phyloP scores from a whole-genome alignment of 208 protist genomes.

The Trypanosoma theileri region DNA sequence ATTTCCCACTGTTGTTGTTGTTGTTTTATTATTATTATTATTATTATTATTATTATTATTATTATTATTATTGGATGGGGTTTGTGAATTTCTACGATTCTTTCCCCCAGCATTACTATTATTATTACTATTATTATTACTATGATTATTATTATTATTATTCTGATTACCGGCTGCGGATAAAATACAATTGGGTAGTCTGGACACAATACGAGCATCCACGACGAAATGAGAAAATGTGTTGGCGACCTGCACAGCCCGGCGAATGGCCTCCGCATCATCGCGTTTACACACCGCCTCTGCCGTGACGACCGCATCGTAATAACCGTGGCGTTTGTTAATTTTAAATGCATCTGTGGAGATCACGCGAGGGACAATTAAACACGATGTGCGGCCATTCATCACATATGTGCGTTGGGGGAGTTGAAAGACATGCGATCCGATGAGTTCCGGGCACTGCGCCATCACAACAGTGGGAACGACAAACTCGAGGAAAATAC shows the following conservation, averaged over 20 bases:
- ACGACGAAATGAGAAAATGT: conserved; percentile 84
- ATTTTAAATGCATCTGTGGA: conserved; percentile 71
- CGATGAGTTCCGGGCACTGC: conserved; percentile 62
- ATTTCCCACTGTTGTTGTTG: background rate
- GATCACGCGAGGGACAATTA: conserved; percentile 83
- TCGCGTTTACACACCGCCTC: conserved; percentile 79
- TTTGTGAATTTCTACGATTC: background rate
- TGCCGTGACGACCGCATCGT: conserved; percentile 84
- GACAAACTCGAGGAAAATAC: conserved; percentile 72
- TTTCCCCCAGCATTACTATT: background rate
- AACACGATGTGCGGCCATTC: conserved; percentile 69
- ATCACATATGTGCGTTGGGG: conserved; percentile 55
- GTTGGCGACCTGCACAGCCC: conserved; percentile 64
- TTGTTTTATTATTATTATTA: background rate
- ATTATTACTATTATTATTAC: background rate
- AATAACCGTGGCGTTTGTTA: conserved; percentile 85
- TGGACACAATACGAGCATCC: conserved; percentile 64
- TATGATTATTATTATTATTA: background rate
- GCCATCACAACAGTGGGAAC: conserved; percentile 59
- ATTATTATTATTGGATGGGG: background rate
- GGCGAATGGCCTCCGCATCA: conserved; percentile 52
- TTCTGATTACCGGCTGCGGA: conserved; percentile 17
- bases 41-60: background rate
- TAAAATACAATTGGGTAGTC: conserved; percentile 56
- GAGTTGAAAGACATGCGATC: conserved; percentile 47